A percentile compares a stretch with the other conserved stretches of the same genome.
Conservation (phyloP, 345 rosid species). For the Eucalyptus pumila region DNA sequence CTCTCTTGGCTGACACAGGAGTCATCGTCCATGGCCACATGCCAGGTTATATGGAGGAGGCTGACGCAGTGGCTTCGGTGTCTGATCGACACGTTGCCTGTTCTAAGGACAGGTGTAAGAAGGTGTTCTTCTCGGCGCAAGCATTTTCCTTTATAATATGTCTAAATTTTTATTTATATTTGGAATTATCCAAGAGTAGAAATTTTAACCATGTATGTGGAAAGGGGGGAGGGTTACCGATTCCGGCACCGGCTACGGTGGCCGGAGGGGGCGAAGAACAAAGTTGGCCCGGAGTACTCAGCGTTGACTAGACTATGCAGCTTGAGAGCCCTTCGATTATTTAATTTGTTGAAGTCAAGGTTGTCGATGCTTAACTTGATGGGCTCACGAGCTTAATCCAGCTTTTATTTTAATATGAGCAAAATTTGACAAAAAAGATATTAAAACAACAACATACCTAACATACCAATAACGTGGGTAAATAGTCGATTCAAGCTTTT, state of each 20-base stretch:
- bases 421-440: background rate
- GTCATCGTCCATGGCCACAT: background rate
- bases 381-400: background rate
- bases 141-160: background rate
- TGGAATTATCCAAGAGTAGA: background rate
- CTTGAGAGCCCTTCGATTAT: background rate
- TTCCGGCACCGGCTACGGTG: background rate
- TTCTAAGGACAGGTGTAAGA: background rate
- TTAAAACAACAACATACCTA: background rate
- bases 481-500: too few relatives aligned
- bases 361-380: background rate
- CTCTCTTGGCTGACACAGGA: background rate
- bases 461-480: too few relatives aligned
- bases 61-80: background rate
- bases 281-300: background rate
- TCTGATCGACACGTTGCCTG: background rate
- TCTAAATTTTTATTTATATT: background rate
- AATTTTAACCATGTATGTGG: background rate
- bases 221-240: background rate
- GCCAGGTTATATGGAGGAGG: background rate
- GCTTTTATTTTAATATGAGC: background rate
- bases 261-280: background rate
- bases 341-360: background rate
- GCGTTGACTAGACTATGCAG: background rate
- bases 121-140: background rate